Base-by-base conservation (phyloP, 495 filamentous ascomycete genomes). In the Penicillium lagena region DNA sequence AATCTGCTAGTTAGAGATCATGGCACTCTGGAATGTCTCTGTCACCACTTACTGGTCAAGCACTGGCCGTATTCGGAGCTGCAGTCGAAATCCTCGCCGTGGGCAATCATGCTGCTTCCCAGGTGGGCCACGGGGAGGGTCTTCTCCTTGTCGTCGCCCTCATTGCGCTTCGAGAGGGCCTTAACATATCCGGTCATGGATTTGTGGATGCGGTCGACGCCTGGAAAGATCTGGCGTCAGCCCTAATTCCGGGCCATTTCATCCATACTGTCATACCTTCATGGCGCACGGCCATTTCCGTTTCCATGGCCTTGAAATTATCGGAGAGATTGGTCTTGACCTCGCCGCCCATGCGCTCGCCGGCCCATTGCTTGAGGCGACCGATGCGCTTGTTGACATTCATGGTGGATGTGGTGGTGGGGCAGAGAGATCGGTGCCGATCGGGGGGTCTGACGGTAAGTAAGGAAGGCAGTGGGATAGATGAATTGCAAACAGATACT, bases 351-450 rank as follows among this genome's bases (percentile, higher is more conserved):
- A 98, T 96, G 68, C 89, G 83, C 72, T 98, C 93, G 43, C 89
- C 88, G 9, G 89, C 89, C 91, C 91, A 98, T 85, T 98, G 93
- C 76, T 93, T 95, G 72, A 96, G 83, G 48, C 94, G 85, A 67
- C 89, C 93, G 60, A 97, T 79, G 64, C 95, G 95, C 77, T 94
- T 91, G 70, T 90, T 91, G 72, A 95, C 83, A 67, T 90, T 88
- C 90, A 96, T 95, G 44, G 31, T 76, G 64, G 37, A 50, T 7
- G 22, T 22, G 22, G 22, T 22, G 22, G 22, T 14, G 36, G 35
- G 45, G 7, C 7, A 43, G 37, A 22, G 29, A 28, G 22, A 13
- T 42, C 28, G 40, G 22, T 22, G 4, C 22, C 22, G 22, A 22
- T 22, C 22, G 22, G 22, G 22, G 22, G 22, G 22, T 22, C 22